phyloP scores from a whole-genome alignment of 1,284 basidiomycete genomes.

The Neonothopanus nambi region DNA sequence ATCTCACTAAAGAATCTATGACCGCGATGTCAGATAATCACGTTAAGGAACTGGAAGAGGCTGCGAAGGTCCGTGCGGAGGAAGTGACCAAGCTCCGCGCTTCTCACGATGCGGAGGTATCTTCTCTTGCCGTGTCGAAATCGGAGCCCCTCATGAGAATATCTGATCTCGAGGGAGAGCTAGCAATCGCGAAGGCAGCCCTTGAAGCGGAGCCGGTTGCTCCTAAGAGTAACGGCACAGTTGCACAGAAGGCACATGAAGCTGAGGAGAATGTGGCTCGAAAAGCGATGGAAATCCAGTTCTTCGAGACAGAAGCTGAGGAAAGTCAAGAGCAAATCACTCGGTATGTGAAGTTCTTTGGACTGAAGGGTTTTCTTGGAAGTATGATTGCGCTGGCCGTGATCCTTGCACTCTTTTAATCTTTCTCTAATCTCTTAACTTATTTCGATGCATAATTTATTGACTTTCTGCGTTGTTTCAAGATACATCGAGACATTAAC shows the following conservation, averaged over 20 bases:
- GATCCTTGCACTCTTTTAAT: constrained; percentile 54
- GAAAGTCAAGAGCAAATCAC: constrained; percentile 73
- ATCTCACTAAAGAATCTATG: constrained; percentile 68
- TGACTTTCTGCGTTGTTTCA: constrained; percentile 29
- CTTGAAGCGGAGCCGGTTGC: constrained; percentile 46
- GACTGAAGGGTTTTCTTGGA: constrained; percentile 57
- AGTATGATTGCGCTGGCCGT: constrained; percentile 55
- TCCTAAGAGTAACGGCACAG: constrained; percentile 58
- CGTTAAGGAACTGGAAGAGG: constrained; percentile 67
- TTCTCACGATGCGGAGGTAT: constrained; percentile 59
- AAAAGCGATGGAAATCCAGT: constrained; percentile 78
- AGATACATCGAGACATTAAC: constrained; percentile 58
- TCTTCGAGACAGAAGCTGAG: constrained; percentile 74
- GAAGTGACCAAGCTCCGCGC: constrained; percentile 64
- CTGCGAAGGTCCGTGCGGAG: constrained; percentile 64
- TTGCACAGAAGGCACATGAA: constrained; percentile 51
- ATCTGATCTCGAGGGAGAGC: constrained; percentile 73
- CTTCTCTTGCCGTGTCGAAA: constrained; percentile 54
- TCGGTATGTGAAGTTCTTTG: constrained; percentile 70
- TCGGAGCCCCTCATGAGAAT: constrained; percentile 58
- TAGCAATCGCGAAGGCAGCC: constrained; percentile 61
- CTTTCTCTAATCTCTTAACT: constrained; percentile 22
- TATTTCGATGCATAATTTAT: constrained; percentile 34
- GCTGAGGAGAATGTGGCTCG: constrained; percentile 61
- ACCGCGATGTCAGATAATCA: constrained; percentile 70